Evolutionary conservation across 2,329 filamentous ascomycete species (phyloP).

Genomic region (Alternaria hordeiaustralica): DNA sequence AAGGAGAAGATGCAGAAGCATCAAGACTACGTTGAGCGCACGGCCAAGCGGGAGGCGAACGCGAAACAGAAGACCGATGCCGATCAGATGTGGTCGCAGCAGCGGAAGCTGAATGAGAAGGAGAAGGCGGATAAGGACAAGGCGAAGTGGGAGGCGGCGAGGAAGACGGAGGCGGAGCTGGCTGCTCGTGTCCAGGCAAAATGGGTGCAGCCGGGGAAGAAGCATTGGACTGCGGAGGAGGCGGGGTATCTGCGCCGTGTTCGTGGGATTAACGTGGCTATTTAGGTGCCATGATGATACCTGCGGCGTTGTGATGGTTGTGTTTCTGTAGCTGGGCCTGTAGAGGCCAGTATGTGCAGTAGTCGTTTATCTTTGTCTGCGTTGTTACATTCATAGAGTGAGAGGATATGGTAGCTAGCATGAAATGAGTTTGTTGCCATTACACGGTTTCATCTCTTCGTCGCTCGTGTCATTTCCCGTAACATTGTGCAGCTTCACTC

Average conservation of each 20-base stretch:
- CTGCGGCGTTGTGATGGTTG: neutral
- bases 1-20: neutral
- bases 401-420: neutral
- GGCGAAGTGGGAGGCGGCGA: neutral
- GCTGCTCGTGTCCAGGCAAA: neutral
- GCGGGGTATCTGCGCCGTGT: neutral
- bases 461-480: neutral
- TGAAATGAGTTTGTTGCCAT: neutral
- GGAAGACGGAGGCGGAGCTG: neutral
- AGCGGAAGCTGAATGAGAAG: neutral
- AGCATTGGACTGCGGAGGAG: neutral
- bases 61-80: neutral
- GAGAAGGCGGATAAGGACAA: neutral
- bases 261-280: neutral
- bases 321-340: neutral
- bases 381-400: neutral
- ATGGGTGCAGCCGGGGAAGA: neutral
- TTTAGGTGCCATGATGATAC: neutral
- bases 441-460: neutral
- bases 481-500: neutral
- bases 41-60: neutral
- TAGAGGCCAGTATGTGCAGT: neutral
- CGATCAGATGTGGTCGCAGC: neutral
- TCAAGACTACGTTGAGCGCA: neutral
- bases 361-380: neutral